Base-by-base conservation (phyloP, 495 filamentous ascomycete species). In the Penicillium waksmanii region DNA sequence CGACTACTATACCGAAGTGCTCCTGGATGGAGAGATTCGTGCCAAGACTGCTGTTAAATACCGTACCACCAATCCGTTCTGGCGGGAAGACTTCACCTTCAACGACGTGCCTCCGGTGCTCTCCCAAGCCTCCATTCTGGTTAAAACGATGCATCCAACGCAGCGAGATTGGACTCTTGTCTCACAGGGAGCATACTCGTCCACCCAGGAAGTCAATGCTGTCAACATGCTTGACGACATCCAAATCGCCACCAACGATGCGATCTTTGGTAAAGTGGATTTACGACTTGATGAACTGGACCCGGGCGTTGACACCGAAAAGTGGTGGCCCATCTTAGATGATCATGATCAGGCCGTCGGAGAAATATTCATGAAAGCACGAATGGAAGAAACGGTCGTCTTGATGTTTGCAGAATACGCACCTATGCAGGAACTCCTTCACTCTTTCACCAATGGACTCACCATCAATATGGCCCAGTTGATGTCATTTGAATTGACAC, bases 51-150 rank as follows among this genome's bases (percentile, higher is more conserved):
- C 88, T 25, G 87, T 90, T 19, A 93, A 93, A 72, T 80, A 83
- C 57, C 89, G 92, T 55, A 93, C 89, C 13, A 85, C 84, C 51
- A 92, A 87, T 66, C 95, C 93, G 0, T 96, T 98, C 63, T 99
- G 96, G 95, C 82, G 93, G 31, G 95, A 98, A 77, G 92, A 94
- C 43, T 93, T 91, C 64, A 85, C 89, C 48, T 97, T 97, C 67
- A 76, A 78, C 42, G 93, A 97, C 73, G 80, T 98, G 15, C 92
- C 95, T 3, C 81, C 91, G 0, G 82, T 90, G 9, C 69, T 96
- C 38, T 93, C 90, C 9, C 90, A 85, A 66, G 83, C 90, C 9
- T 90, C 88, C n/a, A 81, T 98, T 52, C 79, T 94, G 2, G 73
- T 98, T 50, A 98, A 96, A 70, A 85, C 75, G 1, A 74, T 80